Evolutionary conservation across 208 protist genomes (phyloP).

Genomic region (Crithidia mellificae): DNA sequence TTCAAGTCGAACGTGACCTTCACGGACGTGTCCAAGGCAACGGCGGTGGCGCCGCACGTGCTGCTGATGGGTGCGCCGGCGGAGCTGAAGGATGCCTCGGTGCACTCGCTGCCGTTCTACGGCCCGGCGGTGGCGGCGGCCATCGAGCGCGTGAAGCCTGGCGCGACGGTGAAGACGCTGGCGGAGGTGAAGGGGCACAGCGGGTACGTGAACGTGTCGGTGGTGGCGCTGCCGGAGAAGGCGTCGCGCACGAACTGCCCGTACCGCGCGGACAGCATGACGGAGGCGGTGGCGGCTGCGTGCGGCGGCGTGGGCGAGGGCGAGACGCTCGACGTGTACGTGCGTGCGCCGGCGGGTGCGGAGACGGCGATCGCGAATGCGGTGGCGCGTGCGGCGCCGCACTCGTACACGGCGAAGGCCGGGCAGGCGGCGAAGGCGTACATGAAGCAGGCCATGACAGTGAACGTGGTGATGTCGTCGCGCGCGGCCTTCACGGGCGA

Average conservation of each 20-base stretch:
- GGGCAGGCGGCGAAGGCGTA: slow-evolving; percentile 38
- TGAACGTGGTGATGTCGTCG: slow-evolving; percentile 58
- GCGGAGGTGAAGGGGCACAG: slow-evolving; percentile 17
- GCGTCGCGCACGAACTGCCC: slow-evolving; percentile 73
- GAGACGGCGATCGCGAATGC: slow-evolving; percentile 50
- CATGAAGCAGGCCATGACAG: slow-evolving; percentile 19
- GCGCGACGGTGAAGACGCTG: slow-evolving; percentile 38
- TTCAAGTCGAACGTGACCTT: slow-evolving; percentile 66
- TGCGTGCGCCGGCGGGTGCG: slow-evolving; percentile 41
- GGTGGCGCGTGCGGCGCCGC: slow-evolving; percentile 46
- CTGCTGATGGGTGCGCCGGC: slow-evolving; percentile 58
- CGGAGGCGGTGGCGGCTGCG: slow-evolving; percentile 36
- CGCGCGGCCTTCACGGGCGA: slow-evolving; percentile 42
- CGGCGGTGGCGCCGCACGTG: slow-evolving; percentile 35
- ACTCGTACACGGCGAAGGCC: slow-evolving; percentile 57
- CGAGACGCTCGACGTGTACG: slow-evolving; percentile 57
- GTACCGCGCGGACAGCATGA: slow-evolving; percentile 62
- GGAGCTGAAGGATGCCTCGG: slow-evolving; percentile 44
- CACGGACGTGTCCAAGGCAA: slow-evolving; percentile 46
- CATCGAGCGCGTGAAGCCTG: slow-evolving; percentile 37
- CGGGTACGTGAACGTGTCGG: slow-evolving; percentile 41
- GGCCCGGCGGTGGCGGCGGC: slow-evolving; percentile 58
- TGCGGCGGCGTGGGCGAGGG: slow-evolving; percentile 21
- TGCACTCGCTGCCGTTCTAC: slow-evolving; percentile 54
- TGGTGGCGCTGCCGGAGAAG: slow-evolving; percentile 49